Evolutionary conservation across 1,284 basidiomycete species (phyloP).

Genomic region (Tylopilus sp.): DNA sequence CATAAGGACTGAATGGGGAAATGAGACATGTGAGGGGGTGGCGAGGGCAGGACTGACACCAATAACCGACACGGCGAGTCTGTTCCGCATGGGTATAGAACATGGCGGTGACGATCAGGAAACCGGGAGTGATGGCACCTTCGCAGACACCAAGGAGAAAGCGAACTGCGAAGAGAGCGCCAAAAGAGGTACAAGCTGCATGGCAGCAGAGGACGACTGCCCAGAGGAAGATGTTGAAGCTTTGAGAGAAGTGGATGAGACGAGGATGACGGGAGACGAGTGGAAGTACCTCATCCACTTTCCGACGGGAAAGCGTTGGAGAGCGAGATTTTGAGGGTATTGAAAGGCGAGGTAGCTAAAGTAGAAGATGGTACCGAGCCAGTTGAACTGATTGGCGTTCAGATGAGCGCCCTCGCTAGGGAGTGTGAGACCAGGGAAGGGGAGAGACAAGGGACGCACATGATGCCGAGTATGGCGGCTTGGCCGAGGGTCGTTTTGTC

Average conservation of each 20-base stretch:
- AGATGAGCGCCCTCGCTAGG: slow-evolving; percentile 41
- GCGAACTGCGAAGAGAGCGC: slow-evolving; percentile 46
- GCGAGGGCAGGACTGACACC: slow-evolving; percentile 49
- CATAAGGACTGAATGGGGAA: slow-evolving; percentile 48
- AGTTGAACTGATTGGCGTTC: slow-evolving; percentile 52
- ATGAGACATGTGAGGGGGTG: slow-evolving; percentile 8
- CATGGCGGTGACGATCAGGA: slow-evolving; percentile 66
- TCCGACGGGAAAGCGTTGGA: slow-evolving; percentile 74
- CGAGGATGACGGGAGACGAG: background rate
- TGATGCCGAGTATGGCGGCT: slow-evolving; percentile 66
- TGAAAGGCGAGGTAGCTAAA: slow-evolving; percentile 55
- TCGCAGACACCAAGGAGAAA: slow-evolving; percentile 56
- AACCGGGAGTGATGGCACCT: slow-evolving; percentile 78
- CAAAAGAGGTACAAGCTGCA: slow-evolving; percentile 54
- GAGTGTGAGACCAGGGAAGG: slow-evolving; percentile 23
- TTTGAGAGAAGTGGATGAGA: slow-evolving; percentile 14
- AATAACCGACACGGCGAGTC: slow-evolving; percentile 68
- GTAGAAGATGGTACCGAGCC: slow-evolving; percentile 77
- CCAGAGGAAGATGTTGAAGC: slow-evolving; percentile 55
- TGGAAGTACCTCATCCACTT: slow-evolving; percentile 59
- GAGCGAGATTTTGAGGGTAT: slow-evolving; percentile 74
- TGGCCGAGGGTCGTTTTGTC: slow-evolving; percentile 77
- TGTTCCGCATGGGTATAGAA: slow-evolving; percentile 80
- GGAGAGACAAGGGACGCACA: slow-evolving; percentile 36
- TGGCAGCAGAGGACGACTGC: slow-evolving; percentile 46